Percentiles rank a stretch among this genome's conserved stretches.
Evolutionary conservation across 768 basidiomycete genomes (phyloP).

Genomic region (Holtermanniella nyarrowii): DNA sequence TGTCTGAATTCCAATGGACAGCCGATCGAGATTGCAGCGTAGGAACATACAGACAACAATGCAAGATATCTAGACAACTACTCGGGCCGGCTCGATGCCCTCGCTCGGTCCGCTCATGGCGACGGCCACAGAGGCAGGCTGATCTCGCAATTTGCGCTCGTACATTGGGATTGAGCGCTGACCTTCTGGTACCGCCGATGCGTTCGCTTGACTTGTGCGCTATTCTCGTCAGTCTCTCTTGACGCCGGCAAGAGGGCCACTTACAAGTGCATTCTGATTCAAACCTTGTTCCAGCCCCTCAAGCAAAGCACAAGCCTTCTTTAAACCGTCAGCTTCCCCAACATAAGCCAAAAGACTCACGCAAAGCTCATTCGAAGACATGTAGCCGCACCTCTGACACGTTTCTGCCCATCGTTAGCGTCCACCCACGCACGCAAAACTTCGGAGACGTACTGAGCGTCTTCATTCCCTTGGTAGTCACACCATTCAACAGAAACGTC

Average conservation of each 20-base stretch:
- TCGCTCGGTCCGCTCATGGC: neutral
- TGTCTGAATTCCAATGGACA: constrained; percentile 57
- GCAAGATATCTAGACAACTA: neutral
- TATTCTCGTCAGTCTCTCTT: constrained; percentile 47
- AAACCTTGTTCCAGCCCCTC: constrained; percentile 84
- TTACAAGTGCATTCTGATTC: constrained; percentile 42
- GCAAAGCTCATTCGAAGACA: constrained; percentile 80
- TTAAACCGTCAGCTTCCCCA: neutral
- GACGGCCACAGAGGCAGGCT: too few relatives aligned
- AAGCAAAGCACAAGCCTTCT: constrained; percentile 67
- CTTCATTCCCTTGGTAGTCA: constrained; percentile 74
- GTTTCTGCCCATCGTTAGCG: constrained; percentile 51
- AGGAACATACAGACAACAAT: neutral
- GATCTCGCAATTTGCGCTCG: constrained; percentile 8
- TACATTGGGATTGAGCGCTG: constrained; percentile 59
- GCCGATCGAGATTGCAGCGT: neutral
- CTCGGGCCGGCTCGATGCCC: neutral
- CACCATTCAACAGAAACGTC: constrained; percentile 73
- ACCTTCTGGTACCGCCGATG: constrained; percentile 52
- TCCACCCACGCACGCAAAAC: neutral
- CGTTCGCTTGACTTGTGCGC: constrained; percentile 54
- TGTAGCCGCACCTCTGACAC: constrained; percentile 85
- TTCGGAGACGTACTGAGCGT: constrained; percentile 57
- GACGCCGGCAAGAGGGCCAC: constrained; percentile 9
- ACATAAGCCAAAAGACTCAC: constrained; percentile 14